Base-by-base conservation (phyloP, 345 rosid species). In the Excoecaria cochinchinensis region DNA sequence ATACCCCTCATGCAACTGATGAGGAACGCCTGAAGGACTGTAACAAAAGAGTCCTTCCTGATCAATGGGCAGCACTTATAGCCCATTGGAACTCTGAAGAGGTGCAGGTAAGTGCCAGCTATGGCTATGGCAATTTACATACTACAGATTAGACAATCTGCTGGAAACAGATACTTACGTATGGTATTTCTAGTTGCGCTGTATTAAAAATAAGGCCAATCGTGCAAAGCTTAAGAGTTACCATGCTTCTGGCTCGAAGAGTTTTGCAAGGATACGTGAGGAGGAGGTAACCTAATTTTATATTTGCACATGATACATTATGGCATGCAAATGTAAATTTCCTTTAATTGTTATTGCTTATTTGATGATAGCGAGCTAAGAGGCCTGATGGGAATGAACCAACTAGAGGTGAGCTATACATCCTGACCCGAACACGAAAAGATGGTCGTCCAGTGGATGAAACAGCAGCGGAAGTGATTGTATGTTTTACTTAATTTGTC, bases 241-340 rank as follows among this genome's bases (percentile, higher is more conserved):
- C 11, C 86, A 78, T 58, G 55, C 82, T 39, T 47, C 84, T 21
- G 86, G 86, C 58, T 66, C 74, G 39, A 84, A 84, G 78, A 84
- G 86, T 58, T 84, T 60, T 67, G 86, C 86, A 47, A 78, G 82
- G 72, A 57, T 78, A 59, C 76, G 81, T 38, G 86, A 84, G 77
- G 86, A 84, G 71, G 84, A 78, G 86, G 86, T 84, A 74, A 74
- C 44, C 55, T 73, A 51, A 70, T 63, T 11, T 57, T 77, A 14
- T 72, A 24, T 61, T 59, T 75, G 5, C 21, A 48, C 65, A 0
- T 64, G 53, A 19, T 67, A 11, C 55, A 21, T n/a, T 80, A 24
- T 25, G 56, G 42, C 44, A 47, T 52, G 74, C 46, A 39, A 48
- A 22, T 24, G 0, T 24, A 13, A 46, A 5, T 56, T 44, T 50